Percentiles rank a stretch among this genome's conserved stretches.
Conservation (phyloP, 2,329 filamentous ascomycete species). For the Colletotrichum orchidophilum region DNA sequence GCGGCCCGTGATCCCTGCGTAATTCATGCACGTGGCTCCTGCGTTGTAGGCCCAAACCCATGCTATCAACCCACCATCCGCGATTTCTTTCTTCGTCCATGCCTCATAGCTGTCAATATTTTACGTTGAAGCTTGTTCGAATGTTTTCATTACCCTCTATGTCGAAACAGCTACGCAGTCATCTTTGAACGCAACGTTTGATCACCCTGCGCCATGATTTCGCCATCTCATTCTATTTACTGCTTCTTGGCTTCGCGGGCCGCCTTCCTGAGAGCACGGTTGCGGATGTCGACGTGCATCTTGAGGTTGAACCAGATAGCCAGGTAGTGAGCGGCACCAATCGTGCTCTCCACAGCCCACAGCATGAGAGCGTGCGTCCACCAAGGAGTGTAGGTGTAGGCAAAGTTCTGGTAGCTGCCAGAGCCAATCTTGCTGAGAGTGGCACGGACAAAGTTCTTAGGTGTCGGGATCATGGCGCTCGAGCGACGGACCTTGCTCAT, state of each 20-base stretch:
- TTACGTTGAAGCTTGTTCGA: neutral
- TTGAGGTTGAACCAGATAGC: slow-evolving; percentile 62
- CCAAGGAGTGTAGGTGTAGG: slow-evolving; percentile 89
- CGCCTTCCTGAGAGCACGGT: slow-evolving; percentile 83
- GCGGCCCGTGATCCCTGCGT: neutral
- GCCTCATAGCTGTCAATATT: neutral
- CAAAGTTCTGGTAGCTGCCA: slow-evolving; percentile 80
- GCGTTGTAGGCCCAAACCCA: neutral
- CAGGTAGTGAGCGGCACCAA: slow-evolving; percentile 59
- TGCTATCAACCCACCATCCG: neutral
- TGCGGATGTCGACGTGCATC: slow-evolving; percentile 87
- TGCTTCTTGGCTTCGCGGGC: slow-evolving; percentile 82
- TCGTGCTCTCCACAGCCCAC: slow-evolving; percentile 75
- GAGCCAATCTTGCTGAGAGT: slow-evolving; percentile 84
- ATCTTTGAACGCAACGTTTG: neutral
- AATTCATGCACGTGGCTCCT: neutral
- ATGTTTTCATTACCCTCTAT: neutral
- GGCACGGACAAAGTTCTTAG: slow-evolving; percentile 82
- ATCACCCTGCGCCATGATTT: neutral
- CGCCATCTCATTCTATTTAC: neutral
- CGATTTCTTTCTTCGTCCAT: neutral
- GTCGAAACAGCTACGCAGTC: neutral
- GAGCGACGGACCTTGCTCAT: slow-evolving; percentile 95
- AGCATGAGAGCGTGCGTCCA: slow-evolving; percentile 93
- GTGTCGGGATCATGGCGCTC: slow-evolving; percentile 80